A percentile compares a stretch with the other conserved stretches of the same genome.
Conservation (phyloP, 495 filamentous ascomycete species). For the Penicillium salamii region DNA sequence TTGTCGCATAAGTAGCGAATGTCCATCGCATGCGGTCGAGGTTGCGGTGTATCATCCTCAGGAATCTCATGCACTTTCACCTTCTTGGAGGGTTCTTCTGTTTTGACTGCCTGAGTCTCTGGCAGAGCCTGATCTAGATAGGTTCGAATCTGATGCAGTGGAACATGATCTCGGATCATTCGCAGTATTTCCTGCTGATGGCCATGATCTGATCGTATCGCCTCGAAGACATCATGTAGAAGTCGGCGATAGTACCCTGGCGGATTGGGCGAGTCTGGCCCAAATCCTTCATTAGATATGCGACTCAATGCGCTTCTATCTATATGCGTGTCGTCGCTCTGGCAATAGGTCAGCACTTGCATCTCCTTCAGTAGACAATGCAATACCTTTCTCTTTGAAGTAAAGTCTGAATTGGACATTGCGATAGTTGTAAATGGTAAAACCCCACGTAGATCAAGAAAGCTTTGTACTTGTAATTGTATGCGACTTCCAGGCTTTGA, state of each 20-base stretch:
- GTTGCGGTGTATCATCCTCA: slow-evolving; percentile 4
- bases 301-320: background rate
- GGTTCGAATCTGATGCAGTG: background rate
- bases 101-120: background rate
- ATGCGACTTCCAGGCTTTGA: background rate
- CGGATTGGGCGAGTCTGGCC: background rate
- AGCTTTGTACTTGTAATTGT: too few species aligned
- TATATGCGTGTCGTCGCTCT: background rate
- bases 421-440: too few species aligned
- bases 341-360: background rate
- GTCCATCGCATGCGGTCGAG: slow-evolving; percentile 19
- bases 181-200: background rate
- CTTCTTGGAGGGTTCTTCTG: background rate
- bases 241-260: background rate
- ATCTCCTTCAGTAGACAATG: too few species aligned
- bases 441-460: too few species aligned
- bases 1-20: slow-evolving; percentile 18
- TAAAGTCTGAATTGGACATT: too few species aligned
- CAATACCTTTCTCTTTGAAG: slow-evolving; percentile 3
- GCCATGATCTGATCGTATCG: background rate
- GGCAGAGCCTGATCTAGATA: slow-evolving; percentile 2
- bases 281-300: background rate
- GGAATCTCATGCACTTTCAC: background rate
- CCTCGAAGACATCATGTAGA: slow-evolving; percentile 1
- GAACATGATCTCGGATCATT: background rate